Percentiles rank a stretch among this genome's conserved stretches.
Evolutionary conservation across 139 green algal species (phyloP).

Genomic region (Ettlia oleoabundans): DNA sequence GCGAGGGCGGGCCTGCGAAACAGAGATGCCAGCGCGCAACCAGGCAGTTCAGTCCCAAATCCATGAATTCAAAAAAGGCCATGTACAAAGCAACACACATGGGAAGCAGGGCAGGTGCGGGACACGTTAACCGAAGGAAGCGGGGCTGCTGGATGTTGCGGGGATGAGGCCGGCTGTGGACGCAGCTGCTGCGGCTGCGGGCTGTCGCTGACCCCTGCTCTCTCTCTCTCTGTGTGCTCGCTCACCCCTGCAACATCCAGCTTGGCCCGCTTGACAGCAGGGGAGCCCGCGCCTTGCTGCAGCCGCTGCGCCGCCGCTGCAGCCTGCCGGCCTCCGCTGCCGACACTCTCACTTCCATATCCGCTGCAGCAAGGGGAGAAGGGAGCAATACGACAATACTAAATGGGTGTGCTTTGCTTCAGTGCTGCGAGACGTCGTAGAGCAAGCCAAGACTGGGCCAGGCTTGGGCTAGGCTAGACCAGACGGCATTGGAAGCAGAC

Average conservation of each 20-base stretch:
- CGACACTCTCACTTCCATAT: neutral
- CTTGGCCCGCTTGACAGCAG: neutral
- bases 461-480: too few species aligned
- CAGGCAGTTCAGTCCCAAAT: too few species aligned
- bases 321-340: neutral
- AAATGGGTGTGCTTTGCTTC: too few species aligned
- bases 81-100: too few species aligned
- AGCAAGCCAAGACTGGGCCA: too few species aligned
- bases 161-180: neutral
- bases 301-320: neutral
- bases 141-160: neutral
- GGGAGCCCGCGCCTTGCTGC: neutral
- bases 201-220: neutral
- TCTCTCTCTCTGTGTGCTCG: too few species aligned
- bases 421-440: too few species aligned
- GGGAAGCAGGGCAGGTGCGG: neutral
- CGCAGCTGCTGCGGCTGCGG: neutral
- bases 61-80: too few species aligned
- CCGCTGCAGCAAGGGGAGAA: neutral
- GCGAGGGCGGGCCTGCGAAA: conserved; percentile 9
- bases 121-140: neutral
- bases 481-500: too few species aligned
- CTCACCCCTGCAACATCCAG: neutral
- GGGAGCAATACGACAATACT: too few species aligned
- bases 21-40: too few species aligned